A percentile compares a stretch with the other conserved stretches of the same genome.
phyloP scores from a whole-genome alignment of 495 filamentous ascomycete genomes.

The Penicillium bovifimosum region DNA sequence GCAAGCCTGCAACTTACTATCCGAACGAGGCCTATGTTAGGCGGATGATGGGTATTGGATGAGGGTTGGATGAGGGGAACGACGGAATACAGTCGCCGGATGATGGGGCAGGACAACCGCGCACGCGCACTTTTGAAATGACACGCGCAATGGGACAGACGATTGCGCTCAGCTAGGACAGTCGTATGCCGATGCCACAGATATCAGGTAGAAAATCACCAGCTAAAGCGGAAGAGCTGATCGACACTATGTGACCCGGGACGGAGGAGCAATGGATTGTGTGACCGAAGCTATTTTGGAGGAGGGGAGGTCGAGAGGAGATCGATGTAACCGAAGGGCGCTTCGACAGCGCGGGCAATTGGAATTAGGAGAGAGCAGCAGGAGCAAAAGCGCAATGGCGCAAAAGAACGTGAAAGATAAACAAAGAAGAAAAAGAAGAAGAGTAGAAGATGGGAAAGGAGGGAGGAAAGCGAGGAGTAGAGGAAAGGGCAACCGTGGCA shows the following conservation, averaged over 20 bases:
- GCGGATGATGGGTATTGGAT: slow-evolving; percentile 1
- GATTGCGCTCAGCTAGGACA: slow-evolving; percentile 10
- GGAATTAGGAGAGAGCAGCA: not conserved
- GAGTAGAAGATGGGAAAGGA: slow-evolving; percentile 18
- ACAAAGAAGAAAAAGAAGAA: slow-evolving; percentile 18
- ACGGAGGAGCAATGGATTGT: not conserved
- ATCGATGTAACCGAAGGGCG: not conserved
- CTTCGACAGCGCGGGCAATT: not conserved
- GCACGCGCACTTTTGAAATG: too few relatives aligned
- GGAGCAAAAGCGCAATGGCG: slow-evolving; percentile 4
- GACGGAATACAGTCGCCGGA: slow-evolving; percentile 3
- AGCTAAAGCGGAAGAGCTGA: not conserved
- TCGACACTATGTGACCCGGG: slow-evolving; percentile 1
- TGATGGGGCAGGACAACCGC: slow-evolving; percentile 9
- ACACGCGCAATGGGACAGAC: slow-evolving; percentile 12
- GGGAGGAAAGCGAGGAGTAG: slow-evolving; percentile 24
- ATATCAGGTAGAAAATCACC: not conserved
- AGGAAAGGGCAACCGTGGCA: slow-evolving; percentile 19
- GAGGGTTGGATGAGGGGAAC: not conserved
- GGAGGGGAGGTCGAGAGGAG: not conserved
- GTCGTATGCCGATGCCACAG: not conserved
- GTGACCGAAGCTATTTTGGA: not conserved
- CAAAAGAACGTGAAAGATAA: slow-evolving; percentile 14
- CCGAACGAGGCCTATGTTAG: not conserved
- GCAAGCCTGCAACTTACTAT: slow-evolving; percentile 10